Evolutionary conservation across 257 asterid species (phyloP).

Genomic region (Anisodus acutangulus): DNA sequence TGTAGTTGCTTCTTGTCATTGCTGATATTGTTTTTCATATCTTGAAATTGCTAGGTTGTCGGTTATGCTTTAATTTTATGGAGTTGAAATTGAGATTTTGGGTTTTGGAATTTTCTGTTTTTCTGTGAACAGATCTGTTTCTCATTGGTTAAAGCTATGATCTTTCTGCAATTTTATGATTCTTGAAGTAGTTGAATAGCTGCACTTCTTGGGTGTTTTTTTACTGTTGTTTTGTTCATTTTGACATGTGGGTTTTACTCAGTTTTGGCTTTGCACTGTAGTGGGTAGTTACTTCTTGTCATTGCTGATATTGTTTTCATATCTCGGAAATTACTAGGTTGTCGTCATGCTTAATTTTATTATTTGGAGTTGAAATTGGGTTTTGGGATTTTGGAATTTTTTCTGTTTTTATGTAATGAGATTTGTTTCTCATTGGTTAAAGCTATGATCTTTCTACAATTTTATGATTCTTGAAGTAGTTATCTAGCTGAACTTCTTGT

Average conservation of each 20-base stretch:
- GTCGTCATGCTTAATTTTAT: slow-evolving; percentile 15
- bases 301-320: not conserved
- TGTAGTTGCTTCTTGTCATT: slow-evolving; percentile 13
- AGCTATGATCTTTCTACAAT: slow-evolving; percentile 19
- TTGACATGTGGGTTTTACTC: no score
- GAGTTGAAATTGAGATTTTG: not conserved
- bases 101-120: not conserved
- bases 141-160: not conserved
- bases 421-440: not conserved
- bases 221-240: no score
- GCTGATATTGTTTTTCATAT: slow-evolving; percentile 7
- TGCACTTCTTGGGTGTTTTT: not conserved
- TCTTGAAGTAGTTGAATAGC: slow-evolving; percentile 8
- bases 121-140: not conserved
- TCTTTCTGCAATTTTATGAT: slow-evolving; percentile 27
- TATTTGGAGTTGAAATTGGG: not conserved
- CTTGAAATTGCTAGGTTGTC: slow-evolving; percentile 22
- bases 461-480: slow-evolving; percentile 16
- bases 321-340: slow-evolving; percentile 23
- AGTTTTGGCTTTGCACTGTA: slow-evolving; percentile 4
- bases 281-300: slow-evolving; percentile 29
- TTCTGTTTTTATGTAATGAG: not conserved
- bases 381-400: not conserved
- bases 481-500: slow-evolving; percentile 23
- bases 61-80: slow-evolving; percentile 28